Conservation (phyloP, 1,284 basidiomycete species). For the Meira miltonrushii region DNA sequence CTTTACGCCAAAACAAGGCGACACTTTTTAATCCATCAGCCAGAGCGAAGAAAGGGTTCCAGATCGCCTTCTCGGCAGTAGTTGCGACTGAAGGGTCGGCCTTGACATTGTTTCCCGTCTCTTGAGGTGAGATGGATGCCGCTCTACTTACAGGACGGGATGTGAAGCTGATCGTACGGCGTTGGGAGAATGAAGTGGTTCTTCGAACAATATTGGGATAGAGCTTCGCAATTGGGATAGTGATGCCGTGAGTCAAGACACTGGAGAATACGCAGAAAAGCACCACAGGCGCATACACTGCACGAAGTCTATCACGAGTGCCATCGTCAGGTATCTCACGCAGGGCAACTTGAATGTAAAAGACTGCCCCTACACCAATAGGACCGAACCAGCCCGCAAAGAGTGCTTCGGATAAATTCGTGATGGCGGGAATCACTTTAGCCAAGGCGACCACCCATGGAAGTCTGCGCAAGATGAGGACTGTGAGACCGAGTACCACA, state of each 20-base stretch:
- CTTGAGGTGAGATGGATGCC: background rate
- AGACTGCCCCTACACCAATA: conserved; percentile 54
- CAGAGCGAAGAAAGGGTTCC: conserved; percentile 35
- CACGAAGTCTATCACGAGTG: conserved; percentile 50
- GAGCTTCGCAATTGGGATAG: conserved; percentile 47
- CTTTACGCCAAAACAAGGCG: conserved; percentile 32
- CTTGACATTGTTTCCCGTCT: background rate
- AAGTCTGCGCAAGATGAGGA: conserved; percentile 42
- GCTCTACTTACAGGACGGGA: background rate
- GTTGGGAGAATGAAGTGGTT: conserved; percentile 20
- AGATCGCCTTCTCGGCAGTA: conserved; percentile 12
- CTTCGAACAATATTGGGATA: conserved; percentile 35
- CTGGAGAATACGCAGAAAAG: conserved; percentile 58
- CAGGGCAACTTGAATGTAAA: conserved; percentile 58
- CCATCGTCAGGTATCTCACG: conserved; percentile 55
- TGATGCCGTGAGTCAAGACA: conserved; percentile 56
- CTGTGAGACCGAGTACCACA: conserved; percentile 39
- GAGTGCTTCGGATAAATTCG: conserved; percentile 34
- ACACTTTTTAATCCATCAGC: conserved; percentile 20
- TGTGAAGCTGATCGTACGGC: conserved; percentile 18
- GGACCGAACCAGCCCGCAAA: conserved; percentile 52
- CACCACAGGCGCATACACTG: conserved; percentile 56
- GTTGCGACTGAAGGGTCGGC: conserved; percentile 7
- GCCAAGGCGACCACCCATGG: conserved; percentile 42
- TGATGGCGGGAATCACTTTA: conserved; percentile 42